Evolutionary conservation across 2,329 filamentous ascomycete genomes (phyloP).

Genomic region (Mycosphaerelloides madeirae): DNA sequence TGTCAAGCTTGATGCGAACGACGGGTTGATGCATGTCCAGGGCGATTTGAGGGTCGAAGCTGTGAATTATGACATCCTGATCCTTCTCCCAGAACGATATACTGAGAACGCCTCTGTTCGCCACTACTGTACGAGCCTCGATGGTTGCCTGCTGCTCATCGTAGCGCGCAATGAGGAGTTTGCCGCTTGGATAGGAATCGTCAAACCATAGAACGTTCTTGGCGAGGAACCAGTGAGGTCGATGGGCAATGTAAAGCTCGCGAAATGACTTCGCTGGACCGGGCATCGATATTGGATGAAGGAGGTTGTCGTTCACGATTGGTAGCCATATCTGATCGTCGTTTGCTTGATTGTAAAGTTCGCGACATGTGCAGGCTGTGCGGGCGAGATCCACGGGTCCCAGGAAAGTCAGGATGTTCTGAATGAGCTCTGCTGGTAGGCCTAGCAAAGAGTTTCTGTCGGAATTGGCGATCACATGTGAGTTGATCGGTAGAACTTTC

Average conservation of each 20-base stretch:
- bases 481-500: too few species aligned
- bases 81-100: slow-evolving; percentile 63
- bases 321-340: slow-evolving; percentile 69
- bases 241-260: slow-evolving; percentile 67
- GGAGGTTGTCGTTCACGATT: slow-evolving; percentile 65
- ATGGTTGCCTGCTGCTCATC: slow-evolving; percentile 69
- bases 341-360: slow-evolving; percentile 54
- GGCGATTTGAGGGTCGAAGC: slow-evolving; percentile 64
- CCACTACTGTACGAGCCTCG: slow-evolving; percentile 72
- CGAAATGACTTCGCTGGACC: slow-evolving; percentile 61
- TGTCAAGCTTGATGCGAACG: slow-evolving; percentile 37
- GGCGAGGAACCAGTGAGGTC: slow-evolving; percentile 80
- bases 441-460: slow-evolving; percentile 38
- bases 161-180: slow-evolving; percentile 71
- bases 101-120: slow-evolving; percentile 52
- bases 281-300: slow-evolving; percentile 50
- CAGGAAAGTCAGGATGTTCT: slow-evolving; percentile 65
- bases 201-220: slow-evolving; percentile 81
- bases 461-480: not conserved
- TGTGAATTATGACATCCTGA: slow-evolving; percentile 62
- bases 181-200: slow-evolving; percentile 67
- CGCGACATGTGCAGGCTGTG: slow-evolving; percentile 58
- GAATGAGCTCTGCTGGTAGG: slow-evolving; percentile 71
- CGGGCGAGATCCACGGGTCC: slow-evolving; percentile 58
- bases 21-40: slow-evolving; percentile 73